A percentile compares a stretch with the other conserved stretches of the same genome.
phyloP scores from a whole-genome alignment of 1,139 yeast species.

The Kurtzmaniella quercitrusa region DNA sequence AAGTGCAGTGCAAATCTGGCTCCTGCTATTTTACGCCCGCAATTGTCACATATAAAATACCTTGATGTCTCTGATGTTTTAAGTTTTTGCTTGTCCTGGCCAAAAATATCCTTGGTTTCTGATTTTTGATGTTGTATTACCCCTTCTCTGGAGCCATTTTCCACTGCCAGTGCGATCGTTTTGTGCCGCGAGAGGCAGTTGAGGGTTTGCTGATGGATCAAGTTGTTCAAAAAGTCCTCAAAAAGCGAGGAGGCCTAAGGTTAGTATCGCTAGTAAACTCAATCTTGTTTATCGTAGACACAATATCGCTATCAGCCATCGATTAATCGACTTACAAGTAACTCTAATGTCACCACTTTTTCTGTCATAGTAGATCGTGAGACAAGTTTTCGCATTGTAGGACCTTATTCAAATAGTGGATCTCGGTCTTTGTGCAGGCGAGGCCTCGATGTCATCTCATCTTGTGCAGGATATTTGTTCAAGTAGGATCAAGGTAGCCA shows the following conservation, averaged over 20 bases:
- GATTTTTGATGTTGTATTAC: constrained; percentile 10
- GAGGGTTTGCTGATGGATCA: constrained; percentile 33
- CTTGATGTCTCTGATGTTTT: constrained; percentile 36
- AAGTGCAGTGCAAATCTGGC: constrained; percentile 90
- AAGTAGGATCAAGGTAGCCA: neutral
- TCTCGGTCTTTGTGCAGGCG: too few relatives aligned
- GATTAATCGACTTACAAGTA: constrained; percentile 1
- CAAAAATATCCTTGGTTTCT: constrained; percentile 33
- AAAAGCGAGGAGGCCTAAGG: constrained; percentile 27
- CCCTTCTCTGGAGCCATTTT: constrained; percentile 10
- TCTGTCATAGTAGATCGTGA: neutral
- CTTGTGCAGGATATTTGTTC: neutral
- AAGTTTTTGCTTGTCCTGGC: constrained; percentile 39
- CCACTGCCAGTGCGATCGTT: constrained; percentile 19
- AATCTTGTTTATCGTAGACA: neutral
- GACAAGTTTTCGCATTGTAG: neutral
- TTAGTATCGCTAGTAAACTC: constrained; percentile 6
- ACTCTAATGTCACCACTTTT: constrained; percentile 1
- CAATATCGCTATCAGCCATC: neutral
- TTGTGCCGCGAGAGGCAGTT: constrained; percentile 23
- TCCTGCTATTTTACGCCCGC: constrained; percentile 85
- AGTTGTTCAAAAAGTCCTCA: constrained; percentile 32
- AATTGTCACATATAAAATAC: constrained; percentile 76
- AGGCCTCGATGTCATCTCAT: too few relatives aligned
- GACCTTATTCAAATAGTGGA: too few relatives aligned